A percentile compares a stretch with the other conserved stretches of the same genome.
Conservation (phyloP, 23 red algal species). For the Gracilariopsis chorda region DNA sequence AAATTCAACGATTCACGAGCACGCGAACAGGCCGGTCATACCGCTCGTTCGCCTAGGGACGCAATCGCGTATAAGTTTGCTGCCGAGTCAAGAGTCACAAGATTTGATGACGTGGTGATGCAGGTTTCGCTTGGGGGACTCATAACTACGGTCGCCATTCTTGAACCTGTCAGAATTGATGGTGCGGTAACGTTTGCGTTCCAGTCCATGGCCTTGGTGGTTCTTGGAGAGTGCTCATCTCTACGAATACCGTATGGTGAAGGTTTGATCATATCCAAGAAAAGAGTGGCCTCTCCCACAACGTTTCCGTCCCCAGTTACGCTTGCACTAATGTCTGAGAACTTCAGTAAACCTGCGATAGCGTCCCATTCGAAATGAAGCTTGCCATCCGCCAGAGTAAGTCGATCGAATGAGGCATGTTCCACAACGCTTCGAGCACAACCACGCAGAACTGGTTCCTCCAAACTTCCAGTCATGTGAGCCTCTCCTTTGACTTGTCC, state of each 20-base stretch:
- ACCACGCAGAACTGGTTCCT: constrained; percentile 59
- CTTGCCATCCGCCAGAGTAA: constrained; percentile 12
- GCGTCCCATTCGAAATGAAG: constrained; percentile 58
- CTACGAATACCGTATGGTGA: neutral
- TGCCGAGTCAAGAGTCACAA: constrained; percentile 39
- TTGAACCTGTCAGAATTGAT: constrained; percentile 54
- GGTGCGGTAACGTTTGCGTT: constrained; percentile 50
- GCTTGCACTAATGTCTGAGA: constrained; percentile 9
- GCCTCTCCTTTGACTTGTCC: constrained; percentile 45
- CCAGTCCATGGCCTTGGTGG: constrained; percentile 4
- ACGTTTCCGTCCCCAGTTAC: constrained; percentile 52
- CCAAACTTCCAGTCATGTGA: constrained; percentile 65
- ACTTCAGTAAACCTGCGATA: constrained; percentile 34
- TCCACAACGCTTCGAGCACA: constrained; percentile 4
- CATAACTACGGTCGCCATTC: constrained; percentile 79
- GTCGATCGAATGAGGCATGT: constrained; percentile 20
- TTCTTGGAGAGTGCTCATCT: constrained; percentile 24
- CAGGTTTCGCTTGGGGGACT: constrained; percentile 77
- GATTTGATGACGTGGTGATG: constrained; percentile 51
- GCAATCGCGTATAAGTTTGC: constrained; percentile 79
- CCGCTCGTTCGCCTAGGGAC: constrained; percentile 57
- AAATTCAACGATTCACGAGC: constrained; percentile 59
- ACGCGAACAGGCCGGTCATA: constrained; percentile 42
- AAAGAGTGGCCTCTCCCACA: constrained; percentile 25
- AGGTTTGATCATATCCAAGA: constrained; percentile 58